Conservation (phyloP, 495 filamentous ascomycete genomes). For the Talaromyces proteolyticus region DNA sequence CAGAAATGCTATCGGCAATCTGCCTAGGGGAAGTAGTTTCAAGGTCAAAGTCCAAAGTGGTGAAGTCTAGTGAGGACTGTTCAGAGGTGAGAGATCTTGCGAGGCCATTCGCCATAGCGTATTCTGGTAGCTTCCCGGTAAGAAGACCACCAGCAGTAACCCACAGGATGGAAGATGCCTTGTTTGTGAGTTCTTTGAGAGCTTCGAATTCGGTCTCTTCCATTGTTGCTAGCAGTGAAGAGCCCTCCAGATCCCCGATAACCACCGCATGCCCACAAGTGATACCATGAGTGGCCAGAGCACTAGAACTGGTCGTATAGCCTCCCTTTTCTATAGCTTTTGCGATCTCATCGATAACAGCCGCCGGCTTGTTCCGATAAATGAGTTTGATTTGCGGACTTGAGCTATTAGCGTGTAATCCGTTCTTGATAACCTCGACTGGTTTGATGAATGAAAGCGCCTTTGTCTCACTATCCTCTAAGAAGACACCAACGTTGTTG, state of each 20-base stretch:
- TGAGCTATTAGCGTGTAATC: background rate
- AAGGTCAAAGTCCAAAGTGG: slow-evolving; percentile 20
- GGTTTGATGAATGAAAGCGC: background rate
- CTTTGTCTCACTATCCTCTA: background rate
- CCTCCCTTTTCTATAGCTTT: background rate
- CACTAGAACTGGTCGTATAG: background rate
- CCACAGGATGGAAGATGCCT: slow-evolving; percentile 25
- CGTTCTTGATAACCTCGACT: background rate
- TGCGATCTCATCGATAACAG: background rate
- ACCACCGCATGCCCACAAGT: background rate
- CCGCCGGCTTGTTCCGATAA: background rate
- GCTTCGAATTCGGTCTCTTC: slow-evolving; percentile 16
- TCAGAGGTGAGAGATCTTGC: slow-evolving; percentile 29
- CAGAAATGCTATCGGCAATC: background rate
- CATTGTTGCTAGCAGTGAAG: slow-evolving; percentile 19
- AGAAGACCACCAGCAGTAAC: slow-evolving; percentile 19
- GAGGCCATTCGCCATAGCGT: slow-evolving; percentile 21
- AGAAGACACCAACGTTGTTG: background rate
- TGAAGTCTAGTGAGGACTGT: slow-evolving; percentile 27
- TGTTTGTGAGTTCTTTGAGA: slow-evolving; percentile 22
- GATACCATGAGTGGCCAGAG: background rate
- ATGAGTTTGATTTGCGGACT: background rate
- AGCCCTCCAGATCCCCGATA: slow-evolving; percentile 1
- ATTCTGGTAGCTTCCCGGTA: slow-evolving; percentile 19
- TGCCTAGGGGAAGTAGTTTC: background rate